Evolutionary conservation across 371 early-diverging fungal genomes (phyloP), one percentile per base, ranked within the genome.

Genomic region (Furculomyces boomerangus): DNA sequence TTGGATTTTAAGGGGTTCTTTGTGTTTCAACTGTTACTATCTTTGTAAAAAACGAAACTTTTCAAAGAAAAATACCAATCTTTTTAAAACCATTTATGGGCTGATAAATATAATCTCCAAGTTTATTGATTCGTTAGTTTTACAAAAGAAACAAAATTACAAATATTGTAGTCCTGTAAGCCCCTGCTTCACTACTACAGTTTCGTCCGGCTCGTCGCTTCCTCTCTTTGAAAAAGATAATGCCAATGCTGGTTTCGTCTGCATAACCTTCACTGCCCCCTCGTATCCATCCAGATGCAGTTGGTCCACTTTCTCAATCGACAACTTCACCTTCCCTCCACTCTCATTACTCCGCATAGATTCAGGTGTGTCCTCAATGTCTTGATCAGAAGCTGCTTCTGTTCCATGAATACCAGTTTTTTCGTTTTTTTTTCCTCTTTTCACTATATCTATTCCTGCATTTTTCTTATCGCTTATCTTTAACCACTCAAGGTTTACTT

Each of bases 251-350:
- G 68, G 68, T 14, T 61, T 68, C 3, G 65, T 58, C 53, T 68
- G 64, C 16, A 67, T 63, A 20, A 68, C 53, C 30, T 68, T 66
- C 30, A 68, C 68, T n/a, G n/a, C n/a, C 37, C 55, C 57, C 30
- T 68, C 69, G 29, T 68, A 55, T 0, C 68, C 68, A 20, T 56
- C 58, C 18, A 68, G 57, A 37, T 68, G 70, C 37, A 68, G 50
- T 45, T 61, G 51, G 29, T 68, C 68, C 27, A 68, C 61, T 56
- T 61, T 68, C 37, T 55, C 61, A 52, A 57, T 69, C 1, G 32
- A 53, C 30, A 53, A 16, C 5, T n/a, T 24, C 3, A 30, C 48
- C 13, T 40, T 47, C 28, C 18, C 18, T 47, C 20, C 18, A 14
- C 20, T 47, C 41, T 47, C 14, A 20, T 20, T 47, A n/a, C 10